Percentiles rank a stretch among this genome's conserved stretches.
These are phyloP conservation scores for Claviceps sp. DNA, from an alignment of 2,329 filamentous ascomycete species.

Conservation along the genomic window DNA sequence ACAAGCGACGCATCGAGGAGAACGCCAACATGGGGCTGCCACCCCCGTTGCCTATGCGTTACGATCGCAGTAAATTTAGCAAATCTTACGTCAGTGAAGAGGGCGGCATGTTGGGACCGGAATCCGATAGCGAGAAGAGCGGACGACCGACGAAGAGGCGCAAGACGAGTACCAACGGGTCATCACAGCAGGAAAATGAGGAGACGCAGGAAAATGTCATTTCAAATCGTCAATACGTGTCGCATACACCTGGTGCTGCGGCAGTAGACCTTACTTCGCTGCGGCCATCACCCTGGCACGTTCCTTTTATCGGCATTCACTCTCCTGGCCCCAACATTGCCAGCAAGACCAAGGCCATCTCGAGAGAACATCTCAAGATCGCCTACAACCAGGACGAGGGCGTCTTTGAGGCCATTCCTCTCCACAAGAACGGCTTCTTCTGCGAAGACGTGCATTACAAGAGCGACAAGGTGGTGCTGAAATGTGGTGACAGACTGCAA, in stretches of 20 bases:
- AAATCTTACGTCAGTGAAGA: constrained; percentile 57
- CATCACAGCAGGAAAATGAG: constrained; percentile 28
- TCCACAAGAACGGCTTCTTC: constrained; percentile 57
- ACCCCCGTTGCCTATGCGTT: constrained; percentile 34
- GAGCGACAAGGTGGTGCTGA: constrained; percentile 41
- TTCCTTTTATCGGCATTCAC: constrained; percentile 59
- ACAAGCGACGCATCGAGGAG: constrained; percentile 31
- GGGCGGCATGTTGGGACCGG: constrained; percentile 53
- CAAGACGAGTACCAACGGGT: constrained; percentile 30
- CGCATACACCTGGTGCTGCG: constrained; percentile 44
- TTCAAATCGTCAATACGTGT: constrained; percentile 46
- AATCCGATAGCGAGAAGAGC: constrained; percentile 42
- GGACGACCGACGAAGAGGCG: constrained; percentile 33
- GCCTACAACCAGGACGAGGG: constrained; percentile 50
- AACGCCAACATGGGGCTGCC: constrained; percentile 35
- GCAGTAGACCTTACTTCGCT: constrained; percentile 46
- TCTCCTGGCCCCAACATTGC: constrained; percentile 50
- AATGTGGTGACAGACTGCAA: constrained; percentile 53
- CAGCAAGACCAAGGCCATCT: constrained; percentile 57
- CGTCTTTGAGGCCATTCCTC: constrained; percentile 49
- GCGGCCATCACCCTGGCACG: constrained; percentile 46
- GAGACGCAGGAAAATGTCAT: constrained; percentile 33
- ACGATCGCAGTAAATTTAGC: constrained; percentile 41
- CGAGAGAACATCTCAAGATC: constrained; percentile 60
- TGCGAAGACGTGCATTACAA: constrained; percentile 47